Base-by-base conservation (phyloP, 2,329 filamentous ascomycete genomes). In the Phyllosticta citriasiana region DNA sequence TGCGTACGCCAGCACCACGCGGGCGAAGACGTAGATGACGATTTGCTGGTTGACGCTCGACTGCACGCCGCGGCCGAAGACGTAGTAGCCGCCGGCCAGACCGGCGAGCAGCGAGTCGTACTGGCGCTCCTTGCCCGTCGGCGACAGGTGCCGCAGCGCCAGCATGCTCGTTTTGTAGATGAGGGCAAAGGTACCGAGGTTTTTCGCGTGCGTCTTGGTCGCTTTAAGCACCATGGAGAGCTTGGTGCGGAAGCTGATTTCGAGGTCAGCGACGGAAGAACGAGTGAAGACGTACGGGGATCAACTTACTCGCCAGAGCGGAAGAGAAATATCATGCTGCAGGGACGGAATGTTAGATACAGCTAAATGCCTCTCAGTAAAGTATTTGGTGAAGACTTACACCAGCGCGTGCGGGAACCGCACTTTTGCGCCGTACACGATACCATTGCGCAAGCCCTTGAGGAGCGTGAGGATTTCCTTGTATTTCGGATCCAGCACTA, bases 391-490 rank as follows among this genome's bases (percentile, higher is more conserved):
- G 35, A 27, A 19, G 25, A 67, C 78, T 65, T 80, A 86, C 82
- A 99, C 94, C 67, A 99, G 83, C 64, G 94, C 94, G 78, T 99
- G 94, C 66, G 94, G 94, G 78, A 99, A 97, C 65, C 94, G 92
- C 75, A 99, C 91, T 84, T 97, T 97, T 69, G 89, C 86, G 64
- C 94, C 94, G 77, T 99, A 99, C 65, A 99, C 91, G 66, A 92
- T 87, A 74, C 94, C 94, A 85, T 97, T 99, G 77, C 94, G 91
- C 67, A 94, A 88, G 69, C 86, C 91, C 82, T 99, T 99, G 74
- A 96, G 74, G 67, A 99, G 81, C 62, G 89, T 85, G 64, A 99
- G 84, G 61, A 91, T 74, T 69, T 94, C 90, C 69, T 94, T 90
- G 77, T 96, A 89, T 66, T 85, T 82, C 5, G 92, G 91, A 73